Base-by-base conservation (phyloP, 495 filamentous ascomycete genomes). In the Ramalina intermedia region DNA sequence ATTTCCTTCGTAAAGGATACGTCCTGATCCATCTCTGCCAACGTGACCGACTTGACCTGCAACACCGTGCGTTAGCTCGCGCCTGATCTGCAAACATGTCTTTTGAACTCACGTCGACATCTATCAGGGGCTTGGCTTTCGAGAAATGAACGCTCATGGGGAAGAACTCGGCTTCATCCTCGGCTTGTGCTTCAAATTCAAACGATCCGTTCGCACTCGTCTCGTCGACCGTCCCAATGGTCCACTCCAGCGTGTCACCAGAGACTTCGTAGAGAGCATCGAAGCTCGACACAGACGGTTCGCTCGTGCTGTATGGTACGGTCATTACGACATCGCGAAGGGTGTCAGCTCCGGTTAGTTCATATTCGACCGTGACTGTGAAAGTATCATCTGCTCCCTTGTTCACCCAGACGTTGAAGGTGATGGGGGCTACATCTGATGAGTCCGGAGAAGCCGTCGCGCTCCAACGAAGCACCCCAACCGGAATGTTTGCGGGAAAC, bases 331-430 rank as follows among this genome's bases (percentile, higher is more conserved):
- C 89, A 61, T 96, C 89, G 47, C 79, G 82, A 40, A 96, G 70
- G 17, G 72, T 70, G 53, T 82, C 79, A 6, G 76, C 72, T 47
- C 85, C 84, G 1, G 82, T 84, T 47, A 94, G 76, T 66, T 96
- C 90, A 60, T 95, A 96, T 65, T 96, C 90, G 7, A 96, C 76
- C 1, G 88, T 96, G 55, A 96, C 73, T 35, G 80, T 87, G 59
- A 79, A 89, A 43, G 81, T 84, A 42, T 76, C 75, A 36, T 82
- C 81, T 12, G 80, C 75, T 42, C 83, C 81, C 69, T 85, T 85
- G 61, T 93, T 93, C 35, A 91, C 82, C 90, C 90, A 96, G 17
- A 95, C 90, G 9, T 85, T 94, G 61, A 96, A 95, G 23, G 81
- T 87, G 55, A 96, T 87, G 26, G 90, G 90, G 9, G 77, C 70